Conservation (phyloP, 2,329 filamentous ascomycete species). For the Aspergillus arachidicola region DNA sequence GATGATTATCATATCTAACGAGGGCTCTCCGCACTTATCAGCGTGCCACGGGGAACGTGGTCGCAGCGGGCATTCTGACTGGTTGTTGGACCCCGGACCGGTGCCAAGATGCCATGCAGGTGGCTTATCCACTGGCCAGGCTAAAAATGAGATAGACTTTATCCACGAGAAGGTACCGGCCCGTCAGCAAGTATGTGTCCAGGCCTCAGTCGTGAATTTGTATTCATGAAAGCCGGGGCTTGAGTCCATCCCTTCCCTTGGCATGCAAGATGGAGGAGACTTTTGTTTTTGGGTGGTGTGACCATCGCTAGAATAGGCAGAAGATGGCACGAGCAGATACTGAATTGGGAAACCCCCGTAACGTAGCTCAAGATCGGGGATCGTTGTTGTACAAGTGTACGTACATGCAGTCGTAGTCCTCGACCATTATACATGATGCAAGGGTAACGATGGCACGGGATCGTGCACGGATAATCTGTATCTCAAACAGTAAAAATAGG, state of each 20-base stretch:
- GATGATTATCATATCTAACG: background rate
- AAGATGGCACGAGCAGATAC: slow-evolving; percentile 5
- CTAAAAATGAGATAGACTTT: slow-evolving; percentile 1
- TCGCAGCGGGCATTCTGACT: slow-evolving; percentile 1
- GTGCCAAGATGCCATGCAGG: background rate
- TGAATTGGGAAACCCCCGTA: background rate
- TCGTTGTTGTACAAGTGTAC: no score
- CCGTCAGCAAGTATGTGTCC: no score
- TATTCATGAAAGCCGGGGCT: background rate
- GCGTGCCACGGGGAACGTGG: slow-evolving; percentile 1
- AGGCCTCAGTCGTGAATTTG: no score
- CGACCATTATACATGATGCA: no score
- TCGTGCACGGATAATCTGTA: no score
- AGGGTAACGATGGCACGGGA: no score
- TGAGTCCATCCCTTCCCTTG: background rate
- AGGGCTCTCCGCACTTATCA: slow-evolving; percentile 1
- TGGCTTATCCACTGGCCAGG: background rate
- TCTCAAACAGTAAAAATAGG: no score
- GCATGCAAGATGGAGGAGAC: background rate
- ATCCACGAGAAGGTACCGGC: background rate
- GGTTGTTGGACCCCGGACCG: background rate
- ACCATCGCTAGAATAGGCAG: background rate
- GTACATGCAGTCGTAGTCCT: no score
- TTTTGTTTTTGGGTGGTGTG: no score
- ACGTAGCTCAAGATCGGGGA: no score